Evolutionary conservation across 106 monocot species (phyloP).

Genomic region (Acorus gramineus): DNA sequence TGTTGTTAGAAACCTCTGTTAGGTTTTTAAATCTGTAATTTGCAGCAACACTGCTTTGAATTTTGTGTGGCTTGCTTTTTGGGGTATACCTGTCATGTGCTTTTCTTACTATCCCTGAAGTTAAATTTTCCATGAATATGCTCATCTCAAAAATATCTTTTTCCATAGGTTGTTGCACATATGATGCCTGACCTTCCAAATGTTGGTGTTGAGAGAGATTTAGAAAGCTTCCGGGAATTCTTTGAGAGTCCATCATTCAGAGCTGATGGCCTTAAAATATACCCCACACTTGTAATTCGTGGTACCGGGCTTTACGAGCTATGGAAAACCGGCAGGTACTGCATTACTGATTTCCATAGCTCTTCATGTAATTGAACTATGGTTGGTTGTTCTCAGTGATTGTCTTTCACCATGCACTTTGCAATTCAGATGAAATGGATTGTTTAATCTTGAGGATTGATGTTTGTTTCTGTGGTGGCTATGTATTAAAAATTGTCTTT

Average conservation of each 20-base stretch:
- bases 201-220: constrained; percentile 98
- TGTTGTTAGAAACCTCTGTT: no score
- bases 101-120: neutral
- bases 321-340: constrained; percentile 97
- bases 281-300: constrained; percentile 97
- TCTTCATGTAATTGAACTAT: no score
- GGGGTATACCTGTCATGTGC: no score
- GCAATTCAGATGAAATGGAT: no score
- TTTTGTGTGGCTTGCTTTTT: no score
- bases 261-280: constrained; percentile 98
- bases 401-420: no score
- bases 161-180: constrained; percentile 87
- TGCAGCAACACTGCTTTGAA: no score
- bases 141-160: neutral
- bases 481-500: no score
- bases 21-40: no score
- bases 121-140: neutral
- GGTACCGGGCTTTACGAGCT: constrained; percentile 99
- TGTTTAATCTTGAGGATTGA: no score
- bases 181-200: constrained; percentile 99
- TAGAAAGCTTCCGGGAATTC: constrained; percentile 95
- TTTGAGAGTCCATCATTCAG: constrained; percentile 92
- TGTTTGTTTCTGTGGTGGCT: no score
- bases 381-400: no score
- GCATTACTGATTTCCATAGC: neutral